Evolutionary conservation across 371 early-diverging fungal genomes (phyloP), one percentile per base, ranked within the genome.

Genomic region (Blakeslea trispora): DNA sequence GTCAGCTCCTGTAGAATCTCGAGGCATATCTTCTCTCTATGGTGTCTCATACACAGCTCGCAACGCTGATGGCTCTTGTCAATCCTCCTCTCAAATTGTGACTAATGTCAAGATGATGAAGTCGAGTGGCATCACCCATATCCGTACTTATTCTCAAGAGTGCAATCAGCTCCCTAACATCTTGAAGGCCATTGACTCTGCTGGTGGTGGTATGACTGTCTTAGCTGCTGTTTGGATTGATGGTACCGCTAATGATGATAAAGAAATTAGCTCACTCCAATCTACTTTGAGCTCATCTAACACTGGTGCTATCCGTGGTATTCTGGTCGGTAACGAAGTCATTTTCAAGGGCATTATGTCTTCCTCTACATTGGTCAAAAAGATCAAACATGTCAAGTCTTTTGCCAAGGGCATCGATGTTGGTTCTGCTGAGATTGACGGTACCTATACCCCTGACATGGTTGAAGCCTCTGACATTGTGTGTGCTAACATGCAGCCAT

Each of bases 401-500:
- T 28, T 56, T 28, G 54, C 57, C 10, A 48, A 62, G 9, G 61
- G 59, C 1, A 63, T 72, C 54, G 56, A 68, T 9, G 81, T 87
- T 7, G 80, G 83, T 34, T 72, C 77, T 13, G 84, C 79, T n/a
- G 87, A 87, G 15, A 66, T 73, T 15, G 59, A 58, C 18, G 23
- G 35, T 18, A 71, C 72, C 17, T 64, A 73, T 51, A 54, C 71
- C 48, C 21, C 44, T n/a, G 56, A 66, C 1, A 28, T 82, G 37
- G 61, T 79, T 2, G 65, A 57, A 52, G 74, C 68, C 14, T 66
- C 64, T 37, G 84, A 86, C 42, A 55, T 71, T 44, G 67, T 77
- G 18, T 63, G 71, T 50, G 77, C 76, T 53, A 86, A 82, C 48
- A 74, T 86, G 35, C 81, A 86, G 41, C 84, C 84, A 7, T 85